Evolutionary conservation across 345 rosid species (phyloP).

Genomic region (Noccaea bulbosa): DNA sequence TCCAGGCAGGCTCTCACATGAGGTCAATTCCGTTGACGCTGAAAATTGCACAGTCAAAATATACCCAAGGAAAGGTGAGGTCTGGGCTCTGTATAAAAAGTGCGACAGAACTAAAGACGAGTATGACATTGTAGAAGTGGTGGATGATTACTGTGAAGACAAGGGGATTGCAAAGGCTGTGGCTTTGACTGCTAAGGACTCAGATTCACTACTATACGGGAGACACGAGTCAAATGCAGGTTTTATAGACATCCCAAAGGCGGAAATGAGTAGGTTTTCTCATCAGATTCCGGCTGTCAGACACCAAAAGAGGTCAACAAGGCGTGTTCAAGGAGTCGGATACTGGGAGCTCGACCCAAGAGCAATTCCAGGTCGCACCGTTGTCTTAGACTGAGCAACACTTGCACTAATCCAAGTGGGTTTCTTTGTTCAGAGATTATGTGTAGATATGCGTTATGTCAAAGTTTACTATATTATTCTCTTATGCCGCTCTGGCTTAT

Average conservation of each 20-base stretch:
- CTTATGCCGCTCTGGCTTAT: background rate
- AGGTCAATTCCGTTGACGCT: conserved; percentile 26
- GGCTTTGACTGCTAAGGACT: conserved; percentile 43
- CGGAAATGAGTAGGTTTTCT: conserved; percentile 54
- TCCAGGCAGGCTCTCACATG: conserved; percentile 51
- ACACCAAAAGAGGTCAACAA: conserved; percentile 35
- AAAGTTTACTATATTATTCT: background rate
- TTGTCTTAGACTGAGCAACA: conserved; percentile 27
- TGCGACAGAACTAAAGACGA: conserved; percentile 44
- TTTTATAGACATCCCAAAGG: conserved; percentile 43
- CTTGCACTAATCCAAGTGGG: background rate
- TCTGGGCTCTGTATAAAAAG: conserved; percentile 61
- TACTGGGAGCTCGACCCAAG: conserved; percentile 59
- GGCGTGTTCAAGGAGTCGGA: conserved; percentile 9
- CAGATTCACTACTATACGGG: conserved; percentile 43
- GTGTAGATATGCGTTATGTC: conserved; percentile 20
- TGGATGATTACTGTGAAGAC: conserved; percentile 43
- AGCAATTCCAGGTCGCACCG: conserved; percentile 49
- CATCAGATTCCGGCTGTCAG: conserved; percentile 58
- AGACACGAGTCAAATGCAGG: conserved; percentile 40
- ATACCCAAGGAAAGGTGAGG: conserved; percentile 59
- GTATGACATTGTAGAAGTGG: conserved; percentile 56
- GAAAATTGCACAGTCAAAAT: conserved; percentile 36
- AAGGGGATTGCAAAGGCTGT: conserved; percentile 36
- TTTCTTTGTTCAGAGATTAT: conserved; percentile 11